Conservation (phyloP, 192 early-diverging fungal genomes). For the Backusella luteola region DNA sequence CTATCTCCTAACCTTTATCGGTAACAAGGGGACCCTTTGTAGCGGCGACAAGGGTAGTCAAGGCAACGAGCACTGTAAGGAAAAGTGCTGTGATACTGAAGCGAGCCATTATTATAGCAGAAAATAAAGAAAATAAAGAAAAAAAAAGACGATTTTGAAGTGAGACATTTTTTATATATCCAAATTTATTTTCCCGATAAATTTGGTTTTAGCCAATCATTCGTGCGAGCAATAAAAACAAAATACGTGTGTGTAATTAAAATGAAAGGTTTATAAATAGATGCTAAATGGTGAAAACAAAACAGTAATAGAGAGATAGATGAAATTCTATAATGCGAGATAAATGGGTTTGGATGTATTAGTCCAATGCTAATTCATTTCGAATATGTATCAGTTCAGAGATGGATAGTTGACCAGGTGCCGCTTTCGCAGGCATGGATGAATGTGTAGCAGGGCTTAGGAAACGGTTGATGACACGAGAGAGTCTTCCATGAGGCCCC, state of each 20-base stretch:
- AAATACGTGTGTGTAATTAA: not conserved
- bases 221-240: not conserved
- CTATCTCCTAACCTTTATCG: conserved; percentile 48
- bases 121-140: conserved; percentile 13
- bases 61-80: conserved; percentile 14
- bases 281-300: not conserved
- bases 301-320: no score
- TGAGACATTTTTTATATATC: not conserved
- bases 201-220: not conserved
- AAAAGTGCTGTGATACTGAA: conserved; percentile 17
- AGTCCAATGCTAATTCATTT: not conserved
- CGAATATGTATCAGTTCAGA: conserved; percentile 50
- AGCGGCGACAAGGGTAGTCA: conserved; percentile 39
- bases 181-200: not conserved
- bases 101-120: conserved; percentile 11
- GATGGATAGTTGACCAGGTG: conserved; percentile 89
- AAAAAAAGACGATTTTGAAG: not conserved
- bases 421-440: conserved; percentile 69
- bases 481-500: conserved; percentile 81
- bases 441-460: conserved; percentile 92
- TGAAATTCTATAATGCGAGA: no score
- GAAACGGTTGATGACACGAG: conserved; percentile 81
- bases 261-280: not conserved
- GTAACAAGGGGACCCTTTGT: conserved; percentile 66
- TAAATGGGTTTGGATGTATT: no score